phyloP scores from a whole-genome alignment of 225 moss, liverwort and hornwort species.

The Anthoceros angustus region DNA sequence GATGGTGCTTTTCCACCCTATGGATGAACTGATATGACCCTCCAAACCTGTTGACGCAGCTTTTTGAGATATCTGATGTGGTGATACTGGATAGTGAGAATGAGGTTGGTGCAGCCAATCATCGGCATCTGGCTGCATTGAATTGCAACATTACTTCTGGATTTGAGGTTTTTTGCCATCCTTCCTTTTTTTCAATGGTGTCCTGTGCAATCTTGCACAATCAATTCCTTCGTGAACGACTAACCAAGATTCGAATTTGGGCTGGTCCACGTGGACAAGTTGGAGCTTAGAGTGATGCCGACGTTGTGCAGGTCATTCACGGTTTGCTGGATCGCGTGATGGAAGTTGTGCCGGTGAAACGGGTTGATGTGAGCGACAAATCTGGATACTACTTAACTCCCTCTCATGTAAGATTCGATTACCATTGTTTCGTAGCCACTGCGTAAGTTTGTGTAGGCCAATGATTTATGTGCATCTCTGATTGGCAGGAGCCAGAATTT shows the following conservation, averaged over 20 bases:
- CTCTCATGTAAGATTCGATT: conserved; percentile 30
- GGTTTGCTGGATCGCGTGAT: conserved; percentile 82
- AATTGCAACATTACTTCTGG: conserved; percentile 73
- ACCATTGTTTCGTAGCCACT: too few relatives aligned
- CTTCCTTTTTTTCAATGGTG: neutral
- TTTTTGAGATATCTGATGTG: conserved; percentile 87
- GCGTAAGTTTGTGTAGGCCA: too few relatives aligned
- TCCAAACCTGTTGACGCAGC: conserved; percentile 30
- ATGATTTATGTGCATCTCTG: too few relatives aligned
- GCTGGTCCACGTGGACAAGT: neutral
- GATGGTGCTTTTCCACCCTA: neutral
- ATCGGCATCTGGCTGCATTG: conserved; percentile 64
- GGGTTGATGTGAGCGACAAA: conserved; percentile 31
- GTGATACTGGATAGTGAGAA: conserved; percentile 47
- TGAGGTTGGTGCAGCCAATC: conserved; percentile 76
- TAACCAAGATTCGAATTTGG: too few relatives aligned
- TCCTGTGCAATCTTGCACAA: neutral
- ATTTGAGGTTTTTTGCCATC: conserved; percentile 48
- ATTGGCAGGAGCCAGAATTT: conserved; percentile 65
- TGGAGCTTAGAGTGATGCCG: neutral
- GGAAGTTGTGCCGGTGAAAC: conserved; percentile 46
- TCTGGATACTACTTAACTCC: conserved; percentile 61
- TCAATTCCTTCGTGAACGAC: too few relatives aligned
- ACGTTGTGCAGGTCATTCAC: conserved; percentile 59
- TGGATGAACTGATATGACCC: conserved; percentile 10